phyloP scores from a whole-genome alignment of 2,329 filamentous ascomycete genomes.

The Calonectria naviculata region DNA sequence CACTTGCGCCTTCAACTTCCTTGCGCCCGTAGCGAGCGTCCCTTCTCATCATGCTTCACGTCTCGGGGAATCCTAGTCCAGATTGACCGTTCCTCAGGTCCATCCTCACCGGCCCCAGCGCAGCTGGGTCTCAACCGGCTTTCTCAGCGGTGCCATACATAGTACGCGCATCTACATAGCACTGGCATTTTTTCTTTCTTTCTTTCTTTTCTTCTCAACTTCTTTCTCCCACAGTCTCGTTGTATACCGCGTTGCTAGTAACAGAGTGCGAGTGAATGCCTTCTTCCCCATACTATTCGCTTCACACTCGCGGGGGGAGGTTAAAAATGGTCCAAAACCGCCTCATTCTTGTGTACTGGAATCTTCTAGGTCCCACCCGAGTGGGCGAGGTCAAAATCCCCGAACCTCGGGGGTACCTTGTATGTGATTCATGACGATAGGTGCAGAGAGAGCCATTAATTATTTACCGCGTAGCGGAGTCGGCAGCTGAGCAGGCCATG shows the following conservation, averaged over 20 bases:
- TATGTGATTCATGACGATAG: constrained; percentile 9
- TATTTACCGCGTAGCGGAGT: constrained; percentile 6
- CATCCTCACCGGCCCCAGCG: background rate
- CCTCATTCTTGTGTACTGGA: background rate
- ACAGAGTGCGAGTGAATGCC: background rate
- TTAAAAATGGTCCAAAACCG: background rate
- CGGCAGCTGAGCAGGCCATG: background rate
- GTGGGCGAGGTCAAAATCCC: constrained; percentile 11
- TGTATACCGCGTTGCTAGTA: background rate
- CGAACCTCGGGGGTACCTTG: constrained; percentile 16
- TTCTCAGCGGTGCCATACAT: constrained; percentile 2
- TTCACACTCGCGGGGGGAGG: background rate
- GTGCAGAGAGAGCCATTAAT: constrained; percentile 12
- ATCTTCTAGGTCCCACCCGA: constrained; percentile 1
- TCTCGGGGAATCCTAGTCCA: background rate
- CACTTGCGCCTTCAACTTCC: constrained; percentile 27
- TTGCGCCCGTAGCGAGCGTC: background rate
- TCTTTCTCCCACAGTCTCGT: background rate
- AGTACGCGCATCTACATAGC: background rate
- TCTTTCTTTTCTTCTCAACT: background rate
- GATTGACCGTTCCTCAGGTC: background rate
- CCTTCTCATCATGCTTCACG: background rate
- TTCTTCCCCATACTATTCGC: background rate
- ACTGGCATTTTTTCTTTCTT: background rate
- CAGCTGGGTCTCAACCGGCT: background rate